These are phyloP conservation scores for Ustilago esculenta DNA, from an alignment of 1,284 basidiomycete species.

Conservation along the genomic window DNA sequence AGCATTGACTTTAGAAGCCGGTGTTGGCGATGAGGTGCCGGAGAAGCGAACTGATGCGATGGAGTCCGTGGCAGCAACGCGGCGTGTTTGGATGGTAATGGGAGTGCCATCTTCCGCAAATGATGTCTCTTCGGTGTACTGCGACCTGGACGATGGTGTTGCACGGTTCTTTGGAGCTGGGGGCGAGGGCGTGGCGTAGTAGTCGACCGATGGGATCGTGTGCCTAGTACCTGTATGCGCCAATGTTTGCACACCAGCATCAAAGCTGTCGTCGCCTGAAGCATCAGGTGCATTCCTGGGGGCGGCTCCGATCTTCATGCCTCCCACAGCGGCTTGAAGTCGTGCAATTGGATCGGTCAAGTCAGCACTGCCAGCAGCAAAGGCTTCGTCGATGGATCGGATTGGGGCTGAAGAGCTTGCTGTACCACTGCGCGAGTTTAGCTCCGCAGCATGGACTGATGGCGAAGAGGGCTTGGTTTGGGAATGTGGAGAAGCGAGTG, in stretches of 20 bases:
- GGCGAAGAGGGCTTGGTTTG: slow-evolving; percentile 21
- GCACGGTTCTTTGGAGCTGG: slow-evolving; percentile 8
- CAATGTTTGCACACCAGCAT: not conserved
- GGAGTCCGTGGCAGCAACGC: slow-evolving; percentile 45
- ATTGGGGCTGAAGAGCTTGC: slow-evolving; percentile 19
- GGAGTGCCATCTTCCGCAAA: slow-evolving; percentile 38
- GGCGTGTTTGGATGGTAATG: slow-evolving; percentile 39
- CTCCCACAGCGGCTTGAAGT: slow-evolving; percentile 28
- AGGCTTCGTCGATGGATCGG: slow-evolving; percentile 45
- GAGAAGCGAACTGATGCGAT: slow-evolving; percentile 38
- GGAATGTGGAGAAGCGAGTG: slow-evolving; percentile 7
- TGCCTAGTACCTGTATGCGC: slow-evolving; percentile 11
- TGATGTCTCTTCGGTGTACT: slow-evolving; percentile 27
- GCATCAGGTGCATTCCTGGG: not conserved
- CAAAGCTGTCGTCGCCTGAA: slow-evolving; percentile 3
- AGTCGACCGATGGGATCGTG: slow-evolving; percentile 24
- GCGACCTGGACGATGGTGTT: slow-evolving; percentile 7
- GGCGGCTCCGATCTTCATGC: slow-evolving; percentile 13
- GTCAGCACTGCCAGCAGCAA: slow-evolving; percentile 21
- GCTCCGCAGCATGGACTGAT: not conserved
- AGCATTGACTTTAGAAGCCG: slow-evolving; percentile 28
- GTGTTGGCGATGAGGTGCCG: slow-evolving; percentile 19
- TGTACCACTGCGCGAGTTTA: not conserved
- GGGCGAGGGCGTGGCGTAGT: slow-evolving; percentile 41
- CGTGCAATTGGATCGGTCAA: slow-evolving; percentile 32